Evolutionary conservation across 257 asterid genomes (phyloP).

Genomic region (Solanum lycopersicoides): DNA sequence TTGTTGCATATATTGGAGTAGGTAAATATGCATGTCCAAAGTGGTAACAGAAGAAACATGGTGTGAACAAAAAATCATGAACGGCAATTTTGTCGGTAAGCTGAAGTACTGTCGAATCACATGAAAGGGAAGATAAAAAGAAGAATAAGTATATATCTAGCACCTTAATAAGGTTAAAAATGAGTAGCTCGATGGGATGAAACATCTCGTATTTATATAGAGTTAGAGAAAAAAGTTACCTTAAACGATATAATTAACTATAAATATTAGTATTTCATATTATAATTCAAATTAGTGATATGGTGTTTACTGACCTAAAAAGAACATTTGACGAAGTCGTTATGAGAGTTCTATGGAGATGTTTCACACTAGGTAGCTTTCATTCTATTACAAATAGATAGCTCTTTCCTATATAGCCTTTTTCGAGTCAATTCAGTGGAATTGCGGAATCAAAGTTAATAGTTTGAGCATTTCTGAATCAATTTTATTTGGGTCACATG

Average conservation of each 20-base stretch:
- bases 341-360: background rate
- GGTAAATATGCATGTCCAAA: background rate
- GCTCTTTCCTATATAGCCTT: background rate
- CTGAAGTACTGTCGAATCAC: background rate
- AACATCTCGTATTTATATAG: background rate
- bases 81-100: background rate
- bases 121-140: background rate
- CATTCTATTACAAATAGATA: background rate
- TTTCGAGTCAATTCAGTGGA: background rate
- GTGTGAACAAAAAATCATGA: background rate
- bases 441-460: fast-evolving
- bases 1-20: background rate
- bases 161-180: background rate
- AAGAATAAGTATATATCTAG: background rate
- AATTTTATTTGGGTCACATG: no score
- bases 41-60: background rate
- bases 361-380: background rate
- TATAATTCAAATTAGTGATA: no score
- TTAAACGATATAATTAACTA: no score
- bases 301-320: background rate
- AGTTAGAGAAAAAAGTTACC: no score
- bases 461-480: fast-evolving
- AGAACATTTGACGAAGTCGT: no score
- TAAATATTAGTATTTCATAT: no score
- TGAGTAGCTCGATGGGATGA: background rate